Percentiles rank a stretch among this genome's conserved stretches.
These are phyloP conservation scores for Vachellia collinsii DNA, from an alignment of 306 rosid genomes.

Conservation along the genomic window DNA sequence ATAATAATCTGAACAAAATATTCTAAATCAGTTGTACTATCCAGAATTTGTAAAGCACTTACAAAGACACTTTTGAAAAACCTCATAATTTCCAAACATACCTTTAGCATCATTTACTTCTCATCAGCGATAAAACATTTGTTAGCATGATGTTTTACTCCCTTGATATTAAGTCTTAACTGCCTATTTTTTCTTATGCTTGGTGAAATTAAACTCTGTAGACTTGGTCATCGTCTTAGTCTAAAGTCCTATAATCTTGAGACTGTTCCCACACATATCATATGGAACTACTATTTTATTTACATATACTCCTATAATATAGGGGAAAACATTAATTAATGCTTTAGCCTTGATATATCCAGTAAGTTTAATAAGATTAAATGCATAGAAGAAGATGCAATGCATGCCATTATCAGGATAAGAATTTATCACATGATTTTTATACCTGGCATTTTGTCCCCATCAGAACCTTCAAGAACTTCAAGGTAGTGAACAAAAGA, in stretches of 20 bases:
- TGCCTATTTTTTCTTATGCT: not conserved
- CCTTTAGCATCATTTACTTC: not conserved
- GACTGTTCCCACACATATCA: not conserved
- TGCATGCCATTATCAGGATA: slow-evolving; percentile 13
- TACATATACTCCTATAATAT: slow-evolving; percentile 7
- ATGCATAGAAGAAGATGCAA: not conserved
- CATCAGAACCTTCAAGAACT: slow-evolving; percentile 95
- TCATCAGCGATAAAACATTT: slow-evolving; percentile 19
- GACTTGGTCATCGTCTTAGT: not conserved
- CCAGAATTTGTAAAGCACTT: not conserved
- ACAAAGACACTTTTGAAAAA: not conserved
- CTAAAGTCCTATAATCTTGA: slow-evolving; percentile 23
- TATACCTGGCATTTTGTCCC: slow-evolving; percentile 96
- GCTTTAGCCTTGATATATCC: not conserved
- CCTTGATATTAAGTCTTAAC: slow-evolving; percentile 22
- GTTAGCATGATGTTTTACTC: not conserved
- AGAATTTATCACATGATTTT: slow-evolving; percentile 10
- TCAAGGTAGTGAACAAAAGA: slow-evolving; percentile 98
- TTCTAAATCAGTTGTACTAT: not conserved
- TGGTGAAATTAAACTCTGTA: not conserved
- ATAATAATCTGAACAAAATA: not conserved
- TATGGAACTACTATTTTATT: not conserved
- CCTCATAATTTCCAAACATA: not conserved
- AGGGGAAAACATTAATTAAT: not conserved
- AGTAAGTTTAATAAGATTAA: not conserved